Conservation (phyloP, 495 filamentous ascomycete species). For the Xylaria intraflava region DNA sequence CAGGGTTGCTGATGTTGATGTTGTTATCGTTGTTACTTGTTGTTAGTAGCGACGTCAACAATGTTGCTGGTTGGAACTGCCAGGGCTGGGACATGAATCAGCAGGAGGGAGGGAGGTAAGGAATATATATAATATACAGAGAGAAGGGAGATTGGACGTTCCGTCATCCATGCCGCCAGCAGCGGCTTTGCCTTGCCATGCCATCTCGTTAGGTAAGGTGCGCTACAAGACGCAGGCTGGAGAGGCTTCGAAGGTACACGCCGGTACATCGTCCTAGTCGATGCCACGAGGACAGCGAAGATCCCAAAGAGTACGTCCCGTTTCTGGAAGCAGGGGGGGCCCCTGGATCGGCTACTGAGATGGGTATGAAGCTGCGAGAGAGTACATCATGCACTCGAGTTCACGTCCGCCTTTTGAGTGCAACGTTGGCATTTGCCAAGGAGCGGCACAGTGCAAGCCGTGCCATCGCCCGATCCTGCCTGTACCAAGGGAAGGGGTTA, state of each 20-base stretch:
- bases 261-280: background rate
- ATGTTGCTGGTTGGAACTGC: constrained; percentile 9
- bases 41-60: background rate
- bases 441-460: constrained; percentile 20
- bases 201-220: constrained; percentile 1
- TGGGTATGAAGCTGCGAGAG: constrained; percentile 26
- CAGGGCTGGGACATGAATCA: constrained; percentile 19
- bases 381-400: constrained; percentile 17
- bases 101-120: constrained; percentile 18
- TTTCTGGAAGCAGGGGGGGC: background rate
- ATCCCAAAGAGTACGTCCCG: constrained; percentile 9
- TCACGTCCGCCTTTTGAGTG: constrained; percentile 26
- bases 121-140: constrained; percentile 21
- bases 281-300: constrained; percentile 8
- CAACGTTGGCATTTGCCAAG: constrained; percentile 19
- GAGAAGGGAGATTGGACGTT: constrained; percentile 5
- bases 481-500: constrained; percentile 4
- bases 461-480: constrained; percentile 15
- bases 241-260: constrained; percentile 5
- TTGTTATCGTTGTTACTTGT: no score
- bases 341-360: constrained; percentile 16
- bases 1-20: background rate
- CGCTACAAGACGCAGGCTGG: background rate
- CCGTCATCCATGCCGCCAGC: constrained; percentile 14
- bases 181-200: constrained; percentile 6